These are phyloP conservation scores for Volvox carteri DNA, from an alignment of 163 green algal species.

Conservation along the genomic window DNA sequence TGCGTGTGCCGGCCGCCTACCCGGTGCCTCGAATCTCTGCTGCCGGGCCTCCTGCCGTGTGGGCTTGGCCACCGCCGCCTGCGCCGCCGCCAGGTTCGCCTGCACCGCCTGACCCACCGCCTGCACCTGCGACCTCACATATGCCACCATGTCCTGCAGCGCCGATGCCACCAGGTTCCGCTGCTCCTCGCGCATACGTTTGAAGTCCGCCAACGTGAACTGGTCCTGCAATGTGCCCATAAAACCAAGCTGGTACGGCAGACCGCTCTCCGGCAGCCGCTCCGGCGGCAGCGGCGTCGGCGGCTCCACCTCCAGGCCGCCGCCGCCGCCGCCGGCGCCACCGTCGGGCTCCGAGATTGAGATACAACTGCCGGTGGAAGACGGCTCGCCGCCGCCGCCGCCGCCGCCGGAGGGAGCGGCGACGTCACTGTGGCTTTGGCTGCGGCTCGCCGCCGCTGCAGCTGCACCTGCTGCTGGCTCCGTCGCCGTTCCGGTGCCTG, in stretches of 20 bases:
- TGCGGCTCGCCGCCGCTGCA: neutral
- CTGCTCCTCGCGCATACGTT: constrained; percentile 53
- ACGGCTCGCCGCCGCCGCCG: neutral
- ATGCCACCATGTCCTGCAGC: constrained; percentile 59
- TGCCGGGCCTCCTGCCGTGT: constrained; percentile 54
- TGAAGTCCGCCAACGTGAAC: constrained; percentile 55
- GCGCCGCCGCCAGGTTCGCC: constrained; percentile 49
- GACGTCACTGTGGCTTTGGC: neutral
- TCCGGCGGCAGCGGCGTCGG: constrained; percentile 46
- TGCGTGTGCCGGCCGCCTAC: too few species aligned
- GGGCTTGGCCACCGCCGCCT: constrained; percentile 56
- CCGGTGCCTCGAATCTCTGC: constrained; percentile 54
- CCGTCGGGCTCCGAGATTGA: neutral
- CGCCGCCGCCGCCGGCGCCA: neutral
- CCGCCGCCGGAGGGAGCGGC: neutral
- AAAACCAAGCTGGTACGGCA: constrained; percentile 59
- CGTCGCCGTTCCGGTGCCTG: neutral
- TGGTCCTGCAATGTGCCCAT: constrained; percentile 45
- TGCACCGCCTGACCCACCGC: constrained; percentile 48
- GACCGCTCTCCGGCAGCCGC: constrained; percentile 52
- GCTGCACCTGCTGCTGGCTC: neutral
- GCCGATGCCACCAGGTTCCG: constrained; percentile 35
- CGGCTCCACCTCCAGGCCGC: constrained; percentile 4
- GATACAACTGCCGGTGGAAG: neutral
- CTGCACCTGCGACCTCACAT: constrained; percentile 56